These are phyloP conservation scores for Guadua angustifolia DNA, from an alignment of 176 grass and related monocot species.

Conservation along the genomic window DNA sequence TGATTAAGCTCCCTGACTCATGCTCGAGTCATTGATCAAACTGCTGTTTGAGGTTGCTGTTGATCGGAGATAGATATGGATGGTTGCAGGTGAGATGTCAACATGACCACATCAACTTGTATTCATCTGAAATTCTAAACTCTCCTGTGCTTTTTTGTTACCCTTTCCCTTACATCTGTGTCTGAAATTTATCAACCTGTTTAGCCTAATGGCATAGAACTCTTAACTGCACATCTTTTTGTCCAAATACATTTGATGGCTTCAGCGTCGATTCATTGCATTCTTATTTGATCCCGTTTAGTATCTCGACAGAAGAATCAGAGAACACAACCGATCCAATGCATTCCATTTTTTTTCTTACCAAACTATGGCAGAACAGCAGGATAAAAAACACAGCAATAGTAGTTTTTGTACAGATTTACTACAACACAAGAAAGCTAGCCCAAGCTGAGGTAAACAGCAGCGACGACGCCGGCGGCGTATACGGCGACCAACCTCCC, in stretches of 20 bases:
- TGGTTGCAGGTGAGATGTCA: too few species aligned
- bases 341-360: too few species aligned
- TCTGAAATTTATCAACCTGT: background rate
- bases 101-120: too few species aligned
- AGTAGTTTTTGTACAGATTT: constrained; percentile 19
- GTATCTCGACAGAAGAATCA: background rate
- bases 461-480: constrained; percentile 59
- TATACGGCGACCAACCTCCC: constrained; percentile 63
- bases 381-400: background rate
- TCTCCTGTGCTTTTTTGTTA: too few species aligned
- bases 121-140: too few species aligned
- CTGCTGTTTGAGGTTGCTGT: too few species aligned
- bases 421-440: constrained; percentile 19
- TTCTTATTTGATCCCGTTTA: background rate
- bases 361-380: background rate
- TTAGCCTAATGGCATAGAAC: background rate
- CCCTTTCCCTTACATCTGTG: too few species aligned
- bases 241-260: background rate
- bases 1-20: too few species aligned
- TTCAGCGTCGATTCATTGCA: background rate
- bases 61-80: too few species aligned
- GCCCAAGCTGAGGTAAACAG: constrained; percentile 72
- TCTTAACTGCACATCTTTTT: background rate
- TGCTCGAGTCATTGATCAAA: too few species aligned
- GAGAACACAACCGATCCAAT: background rate